Evolutionary conservation across 163 green algal genomes (phyloP).

Genomic region (Picocystis sp.): DNA sequence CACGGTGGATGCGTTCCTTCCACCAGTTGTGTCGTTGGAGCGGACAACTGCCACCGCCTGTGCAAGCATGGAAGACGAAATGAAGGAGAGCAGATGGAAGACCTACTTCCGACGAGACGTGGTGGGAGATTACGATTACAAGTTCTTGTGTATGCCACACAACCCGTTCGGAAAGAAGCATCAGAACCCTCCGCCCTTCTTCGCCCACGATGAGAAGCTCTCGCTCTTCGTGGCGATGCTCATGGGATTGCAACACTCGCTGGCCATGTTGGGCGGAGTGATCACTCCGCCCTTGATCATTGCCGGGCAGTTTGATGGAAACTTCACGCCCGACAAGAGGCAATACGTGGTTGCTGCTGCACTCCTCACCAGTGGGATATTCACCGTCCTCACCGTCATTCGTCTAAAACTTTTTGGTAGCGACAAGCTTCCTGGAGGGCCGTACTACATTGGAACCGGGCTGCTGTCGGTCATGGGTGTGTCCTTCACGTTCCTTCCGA

Average conservation of each 20-base stretch:
- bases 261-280: constrained; percentile 55
- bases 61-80: too few relatives aligned
- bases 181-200: constrained; percentile 13
- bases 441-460: constrained; percentile 29
- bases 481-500: constrained; percentile 39
- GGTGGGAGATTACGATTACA: not conserved
- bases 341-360: constrained; percentile 47
- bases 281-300: constrained; percentile 40
- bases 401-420: not conserved
- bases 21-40: too few relatives aligned
- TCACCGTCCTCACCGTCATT: constrained; percentile 37
- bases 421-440: not conserved
- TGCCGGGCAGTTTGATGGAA: constrained; percentile 2
- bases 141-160: constrained; percentile 6
- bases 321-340: constrained; percentile 5
- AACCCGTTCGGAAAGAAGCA: not conserved
- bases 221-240: constrained; percentile 31
- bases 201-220: constrained; percentile 11
- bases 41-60: too few relatives aligned
- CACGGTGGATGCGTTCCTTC: too few relatives aligned
- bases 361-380: constrained; percentile 57
- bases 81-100: too few relatives aligned
- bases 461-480: constrained; percentile 55
- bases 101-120: too few relatives aligned
- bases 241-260: constrained; percentile 60